Evolutionary conservation across 202 grass and related monocot species (phyloP).

Genomic region (Carex arenaria): DNA sequence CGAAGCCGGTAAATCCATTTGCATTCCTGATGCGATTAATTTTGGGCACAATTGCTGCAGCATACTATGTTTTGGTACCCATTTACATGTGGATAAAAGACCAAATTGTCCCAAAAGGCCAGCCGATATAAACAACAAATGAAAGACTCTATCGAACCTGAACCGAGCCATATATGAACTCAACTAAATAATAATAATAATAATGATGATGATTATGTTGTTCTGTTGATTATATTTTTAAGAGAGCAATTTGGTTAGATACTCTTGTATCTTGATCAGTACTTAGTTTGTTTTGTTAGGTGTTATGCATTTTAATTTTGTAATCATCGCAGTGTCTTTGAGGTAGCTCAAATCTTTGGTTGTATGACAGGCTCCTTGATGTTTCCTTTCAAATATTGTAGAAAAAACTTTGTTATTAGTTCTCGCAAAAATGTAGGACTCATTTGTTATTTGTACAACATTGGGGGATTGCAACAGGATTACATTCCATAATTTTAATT

Average conservation of each 20-base stretch:
- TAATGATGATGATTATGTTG: not conserved
- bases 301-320: not conserved
- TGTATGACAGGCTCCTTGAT: not conserved
- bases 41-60: constrained; percentile 68
- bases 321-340: not conserved
- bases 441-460: not conserved
- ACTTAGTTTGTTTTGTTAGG: constrained; percentile 15
- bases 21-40: constrained; percentile 79
- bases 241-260: constrained; percentile 2
- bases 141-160: not conserved
- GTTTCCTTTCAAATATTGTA: not conserved
- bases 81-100: constrained; percentile 99
- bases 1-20: constrained; percentile 79
- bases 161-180: not conserved
- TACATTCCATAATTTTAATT: not conserved
- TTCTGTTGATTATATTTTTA: constrained; percentile 16
- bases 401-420: not conserved
- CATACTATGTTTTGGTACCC: constrained; percentile 89
- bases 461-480: not conserved
- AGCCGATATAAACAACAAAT: constrained; percentile 26
- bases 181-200: not conserved
- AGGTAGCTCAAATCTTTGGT: not conserved
- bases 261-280: not conserved
- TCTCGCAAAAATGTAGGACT: not conserved
- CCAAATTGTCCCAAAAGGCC: constrained; percentile 69